Percentiles rank a stretch among this genome's conserved stretches.
phyloP scores from a whole-genome alignment of 768 basidiomycete species.

The Pulveroboletus sp. region DNA sequence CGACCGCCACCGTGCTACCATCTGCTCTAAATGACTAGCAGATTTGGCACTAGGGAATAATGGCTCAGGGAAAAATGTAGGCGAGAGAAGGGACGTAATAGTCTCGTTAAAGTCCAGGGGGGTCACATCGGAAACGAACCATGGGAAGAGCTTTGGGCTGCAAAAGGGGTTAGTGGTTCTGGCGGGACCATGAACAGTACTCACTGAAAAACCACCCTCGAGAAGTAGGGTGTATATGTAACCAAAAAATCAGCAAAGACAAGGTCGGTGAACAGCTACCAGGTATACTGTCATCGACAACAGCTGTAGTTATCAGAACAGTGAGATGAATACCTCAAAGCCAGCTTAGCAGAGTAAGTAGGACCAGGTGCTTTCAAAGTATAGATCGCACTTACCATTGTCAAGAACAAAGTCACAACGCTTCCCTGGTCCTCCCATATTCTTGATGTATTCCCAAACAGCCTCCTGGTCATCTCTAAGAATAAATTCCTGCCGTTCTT shows the following conservation, averaged over 20 bases:
- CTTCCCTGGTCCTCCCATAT: conserved; percentile 36
- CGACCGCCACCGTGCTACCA: conserved; percentile 67
- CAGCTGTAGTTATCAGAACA: neutral
- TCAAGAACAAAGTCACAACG: conserved; percentile 87
- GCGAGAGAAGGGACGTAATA: conserved; percentile 50
- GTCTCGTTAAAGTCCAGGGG: conserved; percentile 73
- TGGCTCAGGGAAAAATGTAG: conserved; percentile 51
- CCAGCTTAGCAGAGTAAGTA: conserved; percentile 52
- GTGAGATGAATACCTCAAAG: conserved; percentile 61
- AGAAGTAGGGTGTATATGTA: conserved; percentile 80
- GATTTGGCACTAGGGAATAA: conserved; percentile 24
- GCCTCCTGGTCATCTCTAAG: conserved; percentile 75
- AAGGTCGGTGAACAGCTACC: conserved; percentile 85
- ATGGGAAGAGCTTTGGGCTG: conserved; percentile 91
- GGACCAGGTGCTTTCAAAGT: neutral
- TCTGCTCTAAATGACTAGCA: conserved; percentile 42
- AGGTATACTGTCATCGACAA: neutral
- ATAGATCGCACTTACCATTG: conserved; percentile 53
- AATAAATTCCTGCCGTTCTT: conserved; percentile 72
- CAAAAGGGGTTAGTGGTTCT: conserved; percentile 9
- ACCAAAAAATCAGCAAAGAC: conserved; percentile 92
- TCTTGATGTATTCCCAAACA: conserved; percentile 69
- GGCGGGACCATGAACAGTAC: conserved; percentile 20
- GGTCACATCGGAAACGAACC: conserved; percentile 96
- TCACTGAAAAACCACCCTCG: conserved; percentile 86